A percentile compares a stretch with the other conserved stretches of the same genome.
These are phyloP conservation scores for Mycena albidolilacea DNA, from an alignment of 768 basidiomycete genomes.

Conservation along the genomic window DNA sequence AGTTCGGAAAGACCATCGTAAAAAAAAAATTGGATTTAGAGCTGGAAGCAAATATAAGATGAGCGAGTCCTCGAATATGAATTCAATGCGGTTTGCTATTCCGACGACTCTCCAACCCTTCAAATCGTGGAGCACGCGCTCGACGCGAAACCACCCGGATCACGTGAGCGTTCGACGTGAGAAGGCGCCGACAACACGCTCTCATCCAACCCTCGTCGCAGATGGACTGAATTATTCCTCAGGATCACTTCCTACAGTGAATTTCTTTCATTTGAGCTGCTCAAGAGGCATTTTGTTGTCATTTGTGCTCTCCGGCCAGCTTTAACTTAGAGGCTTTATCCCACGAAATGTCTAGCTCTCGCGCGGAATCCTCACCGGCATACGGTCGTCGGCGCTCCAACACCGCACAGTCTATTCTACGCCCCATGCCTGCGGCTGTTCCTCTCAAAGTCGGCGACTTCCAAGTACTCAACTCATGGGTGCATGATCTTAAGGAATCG, in stretches of 20 bases:
- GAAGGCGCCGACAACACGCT: too few relatives aligned
- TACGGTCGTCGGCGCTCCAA: conserved; percentile 79
- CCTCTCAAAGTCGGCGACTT: conserved; percentile 75
- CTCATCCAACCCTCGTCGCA: too few relatives aligned
- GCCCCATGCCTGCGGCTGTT: conserved; percentile 56
- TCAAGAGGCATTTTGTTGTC: background rate
- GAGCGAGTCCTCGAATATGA: too few relatives aligned
- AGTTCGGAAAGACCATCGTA: too few relatives aligned
- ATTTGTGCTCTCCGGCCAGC: background rate
- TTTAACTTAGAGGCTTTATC: conserved; percentile 24
- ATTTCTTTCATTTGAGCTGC: background rate
- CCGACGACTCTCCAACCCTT: too few relatives aligned
- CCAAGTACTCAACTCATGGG: conserved; percentile 79
- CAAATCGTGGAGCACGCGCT: too few relatives aligned
- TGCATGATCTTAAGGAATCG: conserved; percentile 77
- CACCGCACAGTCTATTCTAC: conserved; percentile 77
- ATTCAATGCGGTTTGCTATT: too few relatives aligned
- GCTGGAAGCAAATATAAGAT: too few relatives aligned
- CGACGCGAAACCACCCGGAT: too few relatives aligned
- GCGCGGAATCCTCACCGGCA: conserved; percentile 75
- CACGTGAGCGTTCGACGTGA: too few relatives aligned
- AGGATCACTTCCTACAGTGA: too few relatives aligned
- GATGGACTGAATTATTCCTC: background rate
- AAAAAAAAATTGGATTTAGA: too few relatives aligned
- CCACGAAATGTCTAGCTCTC: conserved; percentile 67